Evolutionary conservation across 1,284 basidiomycete genomes (phyloP).

Genomic region (Sporisorium scitamineum): DNA sequence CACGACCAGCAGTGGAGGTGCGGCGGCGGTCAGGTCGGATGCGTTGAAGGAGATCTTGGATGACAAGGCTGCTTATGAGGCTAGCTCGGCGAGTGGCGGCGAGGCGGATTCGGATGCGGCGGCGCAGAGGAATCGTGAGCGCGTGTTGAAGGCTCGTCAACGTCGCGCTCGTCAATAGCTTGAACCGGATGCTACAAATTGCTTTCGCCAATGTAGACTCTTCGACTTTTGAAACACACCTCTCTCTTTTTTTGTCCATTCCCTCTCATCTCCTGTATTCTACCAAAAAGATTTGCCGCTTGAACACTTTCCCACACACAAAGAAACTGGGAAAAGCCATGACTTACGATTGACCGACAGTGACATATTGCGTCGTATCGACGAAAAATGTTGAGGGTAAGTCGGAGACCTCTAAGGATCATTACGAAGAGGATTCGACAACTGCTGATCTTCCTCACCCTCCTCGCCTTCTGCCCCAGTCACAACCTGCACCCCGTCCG

Average conservation of each 20-base stretch:
- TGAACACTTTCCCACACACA: neutral
- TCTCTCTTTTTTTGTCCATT: neutral
- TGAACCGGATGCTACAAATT: neutral
- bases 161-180: constrained; percentile 32
- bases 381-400: too few species aligned
- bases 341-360: neutral
- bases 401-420: too few species aligned
- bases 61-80: constrained; percentile 36
- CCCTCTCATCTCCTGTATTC: constrained; percentile 18
- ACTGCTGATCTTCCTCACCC: neutral
- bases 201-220: too few species aligned
- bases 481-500: constrained; percentile 18
- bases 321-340: neutral
- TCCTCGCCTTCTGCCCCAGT: constrained; percentile 2
- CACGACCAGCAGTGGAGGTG: neutral
- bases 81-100: neutral
- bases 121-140: constrained; percentile 23
- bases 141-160: constrained; percentile 43
- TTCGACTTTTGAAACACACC: neutral
- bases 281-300: neutral
- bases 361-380: too few species aligned
- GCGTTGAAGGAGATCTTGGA: constrained; percentile 49
- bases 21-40: constrained; percentile 18
- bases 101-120: constrained; percentile 7
- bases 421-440: constrained; percentile 29